phyloP scores from a whole-genome alignment of 805 yeast species.

The Nakazawaea holstii region DNA sequence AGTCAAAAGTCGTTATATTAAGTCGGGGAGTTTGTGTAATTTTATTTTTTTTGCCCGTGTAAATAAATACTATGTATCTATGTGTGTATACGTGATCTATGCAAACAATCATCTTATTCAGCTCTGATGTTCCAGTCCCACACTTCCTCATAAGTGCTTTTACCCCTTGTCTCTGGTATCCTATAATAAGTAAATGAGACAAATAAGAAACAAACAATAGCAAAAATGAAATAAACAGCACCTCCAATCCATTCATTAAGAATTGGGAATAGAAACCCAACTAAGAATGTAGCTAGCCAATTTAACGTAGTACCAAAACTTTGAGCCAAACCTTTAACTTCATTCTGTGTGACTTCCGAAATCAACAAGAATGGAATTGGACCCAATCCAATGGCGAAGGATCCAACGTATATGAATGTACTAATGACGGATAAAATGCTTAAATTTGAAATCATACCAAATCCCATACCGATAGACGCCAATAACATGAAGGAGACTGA shows the following conservation, averaged over 20 bases:
- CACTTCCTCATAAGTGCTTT: constrained; percentile 54
- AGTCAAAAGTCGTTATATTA: no score
- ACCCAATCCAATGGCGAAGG: constrained; percentile 74
- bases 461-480: constrained; percentile 56
- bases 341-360: constrained; percentile 80
- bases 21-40: neutral
- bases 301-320: constrained; percentile 88
- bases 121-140: constrained; percentile 52
- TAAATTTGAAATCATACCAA: constrained; percentile 50
- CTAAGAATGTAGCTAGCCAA: constrained; percentile 83
- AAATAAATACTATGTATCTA: neutral
- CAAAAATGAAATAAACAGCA: constrained; percentile 69
- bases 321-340: constrained; percentile 83
- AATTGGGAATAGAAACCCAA: constrained; percentile 79
- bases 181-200: constrained; percentile 36
- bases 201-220: constrained; percentile 47
- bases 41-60: neutral
- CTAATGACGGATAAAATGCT: constrained; percentile 53
- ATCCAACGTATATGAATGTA: constrained; percentile 68
- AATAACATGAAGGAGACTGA: constrained; percentile 69
- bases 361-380: constrained; percentile 91
- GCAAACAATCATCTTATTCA: neutral
- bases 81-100: neutral
- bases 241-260: constrained; percentile 66
- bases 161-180: constrained; percentile 79